phyloP scores from a whole-genome alignment of 2,329 filamentous ascomycete genomes.

The Penicillium sp. region DNA sequence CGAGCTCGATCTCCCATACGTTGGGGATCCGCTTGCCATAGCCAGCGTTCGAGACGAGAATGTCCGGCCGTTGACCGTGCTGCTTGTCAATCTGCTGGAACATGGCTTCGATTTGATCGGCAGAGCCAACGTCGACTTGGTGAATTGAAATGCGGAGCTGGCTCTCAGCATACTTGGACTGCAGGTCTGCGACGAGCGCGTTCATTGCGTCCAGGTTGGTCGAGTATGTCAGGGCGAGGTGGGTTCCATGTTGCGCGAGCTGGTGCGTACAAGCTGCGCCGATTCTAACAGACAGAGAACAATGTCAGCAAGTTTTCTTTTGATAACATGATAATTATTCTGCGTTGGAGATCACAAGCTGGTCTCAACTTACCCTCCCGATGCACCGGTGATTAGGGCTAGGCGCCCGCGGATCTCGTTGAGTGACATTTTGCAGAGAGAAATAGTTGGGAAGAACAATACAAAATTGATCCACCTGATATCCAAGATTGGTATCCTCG shows the following conservation, averaged over 20 bases:
- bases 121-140: slow-evolving; percentile 55
- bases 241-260: slow-evolving; percentile 50
- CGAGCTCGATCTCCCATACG: slow-evolving; percentile 57
- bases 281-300: slow-evolving; percentile 45
- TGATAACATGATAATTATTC: neutral
- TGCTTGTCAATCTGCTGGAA: slow-evolving; percentile 52
- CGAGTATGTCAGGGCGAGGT: slow-evolving; percentile 58
- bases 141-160: slow-evolving; percentile 50
- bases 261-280: slow-evolving; percentile 56
- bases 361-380: slow-evolving; percentile 49
- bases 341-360: neutral
- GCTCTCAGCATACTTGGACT: slow-evolving; percentile 26
- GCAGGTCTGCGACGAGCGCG: slow-evolving; percentile 43
- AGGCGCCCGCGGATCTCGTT: slow-evolving; percentile 52
- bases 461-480: neutral
- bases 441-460: neutral
- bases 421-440: slow-evolving; percentile 15
- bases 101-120: slow-evolving; percentile 51
- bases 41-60: slow-evolving; percentile 63
- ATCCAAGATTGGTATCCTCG: neutral
- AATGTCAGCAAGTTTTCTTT: slow-evolving; percentile 2
- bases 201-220: slow-evolving; percentile 48
- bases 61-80: slow-evolving; percentile 56
- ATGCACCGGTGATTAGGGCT: slow-evolving; percentile 58
- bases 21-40: slow-evolving; percentile 58